Evolutionary conservation across 345 rosid species (phyloP).

Genomic region (Acer yangbiense): DNA sequence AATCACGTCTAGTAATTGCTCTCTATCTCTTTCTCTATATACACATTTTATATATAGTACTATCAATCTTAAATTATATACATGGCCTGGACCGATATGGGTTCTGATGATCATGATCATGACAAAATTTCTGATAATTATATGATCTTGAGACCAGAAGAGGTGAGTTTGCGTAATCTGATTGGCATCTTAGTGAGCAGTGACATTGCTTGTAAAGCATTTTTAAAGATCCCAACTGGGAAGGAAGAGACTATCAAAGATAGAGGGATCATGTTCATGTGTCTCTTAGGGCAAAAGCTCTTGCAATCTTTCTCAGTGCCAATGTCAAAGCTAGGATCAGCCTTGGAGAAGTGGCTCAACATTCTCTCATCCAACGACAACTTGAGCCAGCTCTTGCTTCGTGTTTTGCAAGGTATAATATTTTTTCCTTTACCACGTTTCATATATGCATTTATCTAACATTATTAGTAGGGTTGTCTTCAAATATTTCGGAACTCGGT

Average conservation of each 20-base stretch:
- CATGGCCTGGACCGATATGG: not conserved
- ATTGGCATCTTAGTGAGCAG: not conserved
- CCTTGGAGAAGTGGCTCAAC: constrained; percentile 28
- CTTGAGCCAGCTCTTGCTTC: constrained; percentile 21
- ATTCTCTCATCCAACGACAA: constrained; percentile 23
- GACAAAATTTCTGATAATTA: constrained; percentile 8
- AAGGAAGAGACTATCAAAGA: constrained; percentile 20
- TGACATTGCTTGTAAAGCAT: constrained; percentile 7
- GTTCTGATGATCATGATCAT: not conserved
- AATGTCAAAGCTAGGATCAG: constrained; percentile 13
- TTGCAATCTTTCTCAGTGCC: constrained; percentile 16
- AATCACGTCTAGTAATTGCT: too few relatives aligned
- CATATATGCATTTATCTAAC: not conserved
- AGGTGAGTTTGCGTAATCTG: not conserved
- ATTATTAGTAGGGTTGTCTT: too few relatives aligned
- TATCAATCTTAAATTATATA: too few relatives aligned
- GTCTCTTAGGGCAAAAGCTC: constrained; percentile 25
- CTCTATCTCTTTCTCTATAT: too few relatives aligned
- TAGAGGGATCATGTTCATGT: constrained; percentile 25
- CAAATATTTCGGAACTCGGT: too few relatives aligned
- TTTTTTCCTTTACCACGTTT: not conserved
- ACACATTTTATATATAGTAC: too few relatives aligned
- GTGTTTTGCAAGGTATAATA: constrained; percentile 19
- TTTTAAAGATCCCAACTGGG: constrained; percentile 14
- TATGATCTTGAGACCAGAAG: constrained; percentile 16